A percentile compares a stretch with the other conserved stretches of the same genome.
Conservation (phyloP, 2,329 filamentous ascomycete genomes). For the Paraphaeosphaeria minitans region DNA sequence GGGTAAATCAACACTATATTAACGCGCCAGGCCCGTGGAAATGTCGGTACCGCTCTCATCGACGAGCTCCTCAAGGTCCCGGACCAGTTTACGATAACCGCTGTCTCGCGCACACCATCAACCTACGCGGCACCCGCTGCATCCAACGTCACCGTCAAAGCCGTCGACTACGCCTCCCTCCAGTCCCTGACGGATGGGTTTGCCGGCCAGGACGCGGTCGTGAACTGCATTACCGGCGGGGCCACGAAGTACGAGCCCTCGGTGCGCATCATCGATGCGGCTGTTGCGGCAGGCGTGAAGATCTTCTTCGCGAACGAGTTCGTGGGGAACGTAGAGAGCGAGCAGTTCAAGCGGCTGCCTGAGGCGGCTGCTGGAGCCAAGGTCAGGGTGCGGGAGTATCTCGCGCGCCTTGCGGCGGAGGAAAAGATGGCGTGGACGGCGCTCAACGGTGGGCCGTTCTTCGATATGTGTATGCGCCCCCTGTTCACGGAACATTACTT, state of each 20-base stretch:
- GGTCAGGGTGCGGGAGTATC: conserved; percentile 30
- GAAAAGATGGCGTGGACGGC: conserved; percentile 37
- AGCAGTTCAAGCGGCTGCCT: conserved; percentile 34
- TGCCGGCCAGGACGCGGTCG: conserved; percentile 60
- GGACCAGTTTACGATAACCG: conserved; percentile 32
- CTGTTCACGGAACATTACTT: not conserved
- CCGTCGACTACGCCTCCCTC: conserved; percentile 33
- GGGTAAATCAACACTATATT: not conserved
- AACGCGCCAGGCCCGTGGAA: conserved; percentile 35
- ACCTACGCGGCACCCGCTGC: conserved; percentile 21
- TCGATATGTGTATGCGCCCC: conserved; percentile 39
- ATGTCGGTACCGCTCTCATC: conserved; percentile 39
- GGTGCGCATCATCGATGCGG: conserved; percentile 46
- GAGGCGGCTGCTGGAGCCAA: conserved; percentile 36
- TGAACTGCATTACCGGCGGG: conserved; percentile 55
- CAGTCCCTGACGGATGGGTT: conserved; percentile 49
- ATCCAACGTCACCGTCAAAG: conserved; percentile 26
- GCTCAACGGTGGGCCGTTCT: conserved; percentile 44
- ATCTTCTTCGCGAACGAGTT: conserved; percentile 45
- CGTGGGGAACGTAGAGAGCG: conserved; percentile 31
- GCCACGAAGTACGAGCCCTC: conserved; percentile 52
- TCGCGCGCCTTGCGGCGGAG: conserved; percentile 28
- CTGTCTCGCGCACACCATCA: conserved; percentile 34
- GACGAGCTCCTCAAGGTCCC: conserved; percentile 30
- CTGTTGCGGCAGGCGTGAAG: conserved; percentile 38